A percentile compares a stretch with the other conserved stretches of the same genome.
Evolutionary conservation across 306 rosid genomes (phyloP).

Genomic region (Dalbergia oliveri): DNA sequence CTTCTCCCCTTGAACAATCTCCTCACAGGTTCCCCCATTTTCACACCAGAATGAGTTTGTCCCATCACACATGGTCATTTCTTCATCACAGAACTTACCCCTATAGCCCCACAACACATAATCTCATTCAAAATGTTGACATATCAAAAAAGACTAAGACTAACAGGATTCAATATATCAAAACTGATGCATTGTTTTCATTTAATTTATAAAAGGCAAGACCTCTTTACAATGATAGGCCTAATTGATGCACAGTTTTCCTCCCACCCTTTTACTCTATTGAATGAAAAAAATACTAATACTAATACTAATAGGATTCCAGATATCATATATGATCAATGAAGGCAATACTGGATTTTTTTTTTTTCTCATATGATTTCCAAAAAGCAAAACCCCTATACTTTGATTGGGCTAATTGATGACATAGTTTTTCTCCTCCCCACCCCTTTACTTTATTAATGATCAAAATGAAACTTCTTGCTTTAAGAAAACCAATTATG

Average conservation of each 20-base stretch:
- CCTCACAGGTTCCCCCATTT: conserved; percentile 48
- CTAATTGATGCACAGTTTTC: background rate
- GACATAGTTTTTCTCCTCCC: background rate
- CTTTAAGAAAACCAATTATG: background rate
- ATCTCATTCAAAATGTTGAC: conserved; percentile 27
- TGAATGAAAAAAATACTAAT: conserved; percentile 3
- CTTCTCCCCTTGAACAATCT: conserved; percentile 51
- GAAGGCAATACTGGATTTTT: no score
- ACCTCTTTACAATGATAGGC: background rate
- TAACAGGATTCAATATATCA: background rate
- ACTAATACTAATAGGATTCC: background rate
- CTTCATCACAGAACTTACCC: conserved; percentile 53
- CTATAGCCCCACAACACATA: background rate
- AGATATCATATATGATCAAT: conserved; percentile 1
- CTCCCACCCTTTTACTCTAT: background rate
- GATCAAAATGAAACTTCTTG: conserved; percentile 21
- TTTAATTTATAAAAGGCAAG: background rate
- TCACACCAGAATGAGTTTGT: conserved; percentile 56
- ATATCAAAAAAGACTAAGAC: background rate
- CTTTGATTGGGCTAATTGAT: background rate
- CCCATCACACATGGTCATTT: conserved; percentile 55
- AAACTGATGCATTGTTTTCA: no score
- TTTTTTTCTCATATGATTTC: no score
- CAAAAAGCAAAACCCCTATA: background rate
- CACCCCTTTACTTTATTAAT: background rate